These are phyloP conservation scores for Catunica adiposa DNA, from an alignment of 2,329 filamentous ascomycete species.

Conservation along the genomic window DNA sequence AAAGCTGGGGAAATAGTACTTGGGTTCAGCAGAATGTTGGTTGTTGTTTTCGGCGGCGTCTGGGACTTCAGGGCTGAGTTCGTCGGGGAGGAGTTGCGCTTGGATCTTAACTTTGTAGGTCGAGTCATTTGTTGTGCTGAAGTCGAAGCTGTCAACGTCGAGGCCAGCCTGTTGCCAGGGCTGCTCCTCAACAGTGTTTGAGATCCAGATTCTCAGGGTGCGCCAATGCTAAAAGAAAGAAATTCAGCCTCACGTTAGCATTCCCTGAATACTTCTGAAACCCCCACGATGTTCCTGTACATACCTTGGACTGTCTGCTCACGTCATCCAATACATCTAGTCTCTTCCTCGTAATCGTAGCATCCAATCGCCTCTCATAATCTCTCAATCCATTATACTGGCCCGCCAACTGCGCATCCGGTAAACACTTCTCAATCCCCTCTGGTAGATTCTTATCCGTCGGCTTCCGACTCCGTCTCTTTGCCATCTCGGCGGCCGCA, in stretches of 20 bases:
- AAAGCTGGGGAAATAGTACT: conserved; percentile 49
- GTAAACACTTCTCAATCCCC: conserved; percentile 64
- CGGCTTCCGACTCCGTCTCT: conserved; percentile 71
- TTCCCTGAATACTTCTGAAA: not conserved
- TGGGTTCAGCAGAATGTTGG: conserved; percentile 25
- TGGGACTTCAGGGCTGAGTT: conserved; percentile 26
- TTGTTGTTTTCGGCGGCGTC: conserved; percentile 21
- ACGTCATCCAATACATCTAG: conserved; percentile 76
- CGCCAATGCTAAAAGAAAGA: conserved; percentile 12
- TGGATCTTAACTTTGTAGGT: conserved; percentile 87
- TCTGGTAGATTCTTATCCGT: conserved; percentile 93
- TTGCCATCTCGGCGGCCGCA: conserved; percentile 49
- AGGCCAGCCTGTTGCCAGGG: conserved; percentile 58
- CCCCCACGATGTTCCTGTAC: conserved; percentile 8
- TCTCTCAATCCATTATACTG: conserved; percentile 75
- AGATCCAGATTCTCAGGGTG: conserved; percentile 84
- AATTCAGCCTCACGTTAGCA: not conserved
- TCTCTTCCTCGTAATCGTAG: conserved; percentile 84
- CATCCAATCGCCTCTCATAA: conserved; percentile 74
- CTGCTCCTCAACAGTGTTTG: conserved; percentile 86
- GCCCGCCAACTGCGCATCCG: conserved; percentile 59
- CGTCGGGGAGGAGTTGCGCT: conserved; percentile 62
- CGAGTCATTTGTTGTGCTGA: conserved; percentile 58
- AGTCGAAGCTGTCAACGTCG: conserved; percentile 64
- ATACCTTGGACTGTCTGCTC: conserved; percentile 54